phyloP scores from a whole-genome alignment of 495 filamentous ascomycete genomes.

The Podospora pseudoanserina region DNA sequence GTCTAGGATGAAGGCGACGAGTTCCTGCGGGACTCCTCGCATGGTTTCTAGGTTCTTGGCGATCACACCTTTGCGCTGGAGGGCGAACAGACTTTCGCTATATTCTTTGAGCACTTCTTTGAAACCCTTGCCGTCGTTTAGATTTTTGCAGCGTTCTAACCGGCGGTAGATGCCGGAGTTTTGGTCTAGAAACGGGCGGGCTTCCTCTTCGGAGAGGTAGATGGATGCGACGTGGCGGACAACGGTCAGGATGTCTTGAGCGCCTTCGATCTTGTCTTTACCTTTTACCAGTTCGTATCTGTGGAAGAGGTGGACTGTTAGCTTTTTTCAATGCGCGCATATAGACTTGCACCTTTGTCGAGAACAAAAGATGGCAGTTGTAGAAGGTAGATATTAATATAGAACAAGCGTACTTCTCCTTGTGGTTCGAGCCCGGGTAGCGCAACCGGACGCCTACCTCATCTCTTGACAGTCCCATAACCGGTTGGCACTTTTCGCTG shows the following conservation, averaged over 20 bases:
- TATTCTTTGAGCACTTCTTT: constrained; percentile 66
- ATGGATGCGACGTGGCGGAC: constrained; percentile 67
- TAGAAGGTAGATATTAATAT: not conserved
- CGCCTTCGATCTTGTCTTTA: constrained; percentile 77
- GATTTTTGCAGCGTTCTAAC: constrained; percentile 62
- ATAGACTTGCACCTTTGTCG: not conserved
- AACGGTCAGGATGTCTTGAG: constrained; percentile 78
- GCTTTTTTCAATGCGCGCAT: not conserved
- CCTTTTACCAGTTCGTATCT: constrained; percentile 77
- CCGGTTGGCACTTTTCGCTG: constrained; percentile 45
- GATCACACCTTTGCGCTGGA: constrained; percentile 62
- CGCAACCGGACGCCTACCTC: constrained; percentile 58
- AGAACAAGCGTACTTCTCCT: constrained; percentile 55
- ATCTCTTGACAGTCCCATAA: constrained; percentile 45
- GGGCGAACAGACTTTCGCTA: constrained; percentile 61
- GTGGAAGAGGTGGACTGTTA: constrained; percentile 9
- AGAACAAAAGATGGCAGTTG: not conserved
- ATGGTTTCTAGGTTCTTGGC: constrained; percentile 62
- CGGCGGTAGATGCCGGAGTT: constrained; percentile 67
- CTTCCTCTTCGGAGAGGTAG: constrained; percentile 67
- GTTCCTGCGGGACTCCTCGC: constrained; percentile 60
- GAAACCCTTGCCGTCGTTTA: constrained; percentile 63
- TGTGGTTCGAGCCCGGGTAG: constrained; percentile 70
- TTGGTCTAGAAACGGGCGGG: constrained; percentile 65
- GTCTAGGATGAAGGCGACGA: constrained; percentile 75